These are phyloP conservation scores for Xylariaceae sp. DNA, from an alignment of 2,329 filamentous ascomycete genomes.

Conservation along the genomic window DNA sequence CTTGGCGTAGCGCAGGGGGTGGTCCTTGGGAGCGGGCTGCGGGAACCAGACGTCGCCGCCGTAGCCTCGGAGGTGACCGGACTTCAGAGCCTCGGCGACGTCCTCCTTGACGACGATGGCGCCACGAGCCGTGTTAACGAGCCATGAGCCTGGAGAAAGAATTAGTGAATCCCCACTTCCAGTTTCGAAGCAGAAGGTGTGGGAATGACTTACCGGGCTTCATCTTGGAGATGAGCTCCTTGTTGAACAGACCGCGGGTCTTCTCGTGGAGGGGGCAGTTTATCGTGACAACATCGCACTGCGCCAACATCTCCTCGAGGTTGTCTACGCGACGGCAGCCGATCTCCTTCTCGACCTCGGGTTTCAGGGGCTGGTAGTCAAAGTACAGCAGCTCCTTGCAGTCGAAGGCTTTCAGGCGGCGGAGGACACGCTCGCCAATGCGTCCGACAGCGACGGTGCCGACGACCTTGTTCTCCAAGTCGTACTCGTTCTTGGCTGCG, in stretches of 20 bases:
- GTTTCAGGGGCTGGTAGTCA: conserved; percentile 90
- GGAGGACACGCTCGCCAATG: conserved; percentile 96
- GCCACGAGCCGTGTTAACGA: conserved; percentile 97
- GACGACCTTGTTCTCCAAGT: conserved; percentile 95
- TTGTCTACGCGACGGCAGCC: conserved; percentile 82
- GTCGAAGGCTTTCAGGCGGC: conserved; percentile 93
- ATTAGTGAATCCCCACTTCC: background rate
- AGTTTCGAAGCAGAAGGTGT: background rate
- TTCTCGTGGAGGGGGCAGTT: conserved; percentile 99
- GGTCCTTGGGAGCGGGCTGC: conserved; percentile 90
- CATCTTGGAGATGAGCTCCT: conserved; percentile 98
- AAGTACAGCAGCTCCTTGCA: conserved; percentile 99
- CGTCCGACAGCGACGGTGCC: conserved; percentile 96
- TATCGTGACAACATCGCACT: conserved; percentile 98
- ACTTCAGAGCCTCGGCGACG: conserved; percentile 87
- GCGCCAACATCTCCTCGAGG: conserved; percentile 88
- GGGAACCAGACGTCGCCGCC: conserved; percentile 94
- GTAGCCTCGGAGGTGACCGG: conserved; percentile 85
- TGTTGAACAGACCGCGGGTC: conserved; percentile 95
- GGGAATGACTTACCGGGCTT: conserved; percentile 68
- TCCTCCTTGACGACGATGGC: conserved; percentile 99
- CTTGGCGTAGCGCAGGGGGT: conserved; percentile 86
- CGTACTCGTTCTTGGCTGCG: conserved; percentile 97
- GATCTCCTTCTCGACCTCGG: conserved; percentile 91
- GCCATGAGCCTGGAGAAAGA: conserved; percentile 67